These are phyloP conservation scores for Solanum peruvianum DNA, from an alignment of 257 asterid genomes.

Conservation along the genomic window DNA sequence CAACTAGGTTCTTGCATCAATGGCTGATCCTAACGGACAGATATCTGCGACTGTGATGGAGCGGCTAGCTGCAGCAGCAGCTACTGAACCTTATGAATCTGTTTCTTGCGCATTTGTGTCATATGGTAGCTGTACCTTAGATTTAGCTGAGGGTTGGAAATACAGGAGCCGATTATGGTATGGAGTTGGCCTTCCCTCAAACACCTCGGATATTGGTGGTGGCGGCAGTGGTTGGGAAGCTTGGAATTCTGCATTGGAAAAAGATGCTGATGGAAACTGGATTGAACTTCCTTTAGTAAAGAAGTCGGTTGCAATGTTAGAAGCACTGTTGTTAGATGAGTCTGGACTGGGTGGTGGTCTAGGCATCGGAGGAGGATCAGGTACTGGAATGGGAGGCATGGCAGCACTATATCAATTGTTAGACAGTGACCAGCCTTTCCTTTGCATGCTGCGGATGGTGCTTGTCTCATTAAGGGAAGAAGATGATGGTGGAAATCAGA, in stretches of 20 bases:
- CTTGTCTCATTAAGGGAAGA: slow-evolving; percentile 89
- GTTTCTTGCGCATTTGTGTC: slow-evolving; percentile 92
- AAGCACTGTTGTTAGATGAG: slow-evolving; percentile 86
- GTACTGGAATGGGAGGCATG: slow-evolving; percentile 99
- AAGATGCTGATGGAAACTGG: slow-evolving; percentile 80
- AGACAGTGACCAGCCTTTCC: slow-evolving; percentile 98
- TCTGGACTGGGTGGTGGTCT: slow-evolving; percentile 98
- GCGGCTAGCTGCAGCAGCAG: slow-evolving; percentile 88
- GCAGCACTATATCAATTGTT: slow-evolving; percentile 82
- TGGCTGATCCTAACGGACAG: slow-evolving; percentile 90
- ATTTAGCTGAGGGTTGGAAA: slow-evolving; percentile 94
- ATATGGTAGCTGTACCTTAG: slow-evolving; percentile 78
- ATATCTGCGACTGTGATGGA: slow-evolving; percentile 81
- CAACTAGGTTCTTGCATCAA: slow-evolving; percentile 71
- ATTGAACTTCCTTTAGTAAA: slow-evolving; percentile 84
- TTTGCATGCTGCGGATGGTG: slow-evolving; percentile 97
- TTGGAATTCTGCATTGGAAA: slow-evolving; percentile 83
- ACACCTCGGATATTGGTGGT: slow-evolving; percentile 54
- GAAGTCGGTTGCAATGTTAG: slow-evolving; percentile 91
- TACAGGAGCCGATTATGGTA: slow-evolving; percentile 94
- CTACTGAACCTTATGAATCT: slow-evolving; percentile 92
- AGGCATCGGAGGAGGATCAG: slow-evolving; percentile 99
- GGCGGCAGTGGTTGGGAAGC: slow-evolving; percentile 99
- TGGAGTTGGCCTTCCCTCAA: slow-evolving; percentile 68
- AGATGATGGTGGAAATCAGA: slow-evolving; percentile 72